phyloP scores from a whole-genome alignment of 2,329 filamentous ascomycete species.

The Fusarium avenaceum region DNA sequence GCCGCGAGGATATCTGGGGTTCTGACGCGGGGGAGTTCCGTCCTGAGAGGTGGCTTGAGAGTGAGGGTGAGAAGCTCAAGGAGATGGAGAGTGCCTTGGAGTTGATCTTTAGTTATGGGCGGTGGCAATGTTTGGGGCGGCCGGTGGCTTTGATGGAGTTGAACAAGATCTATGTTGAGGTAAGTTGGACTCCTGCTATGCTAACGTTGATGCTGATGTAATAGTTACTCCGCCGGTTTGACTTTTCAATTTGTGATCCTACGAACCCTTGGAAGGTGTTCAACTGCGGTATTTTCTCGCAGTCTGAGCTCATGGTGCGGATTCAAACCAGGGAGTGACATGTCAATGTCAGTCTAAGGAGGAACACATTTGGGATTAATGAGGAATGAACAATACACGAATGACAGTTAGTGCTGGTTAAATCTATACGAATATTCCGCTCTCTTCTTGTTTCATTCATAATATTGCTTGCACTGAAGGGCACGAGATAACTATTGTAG shows the following conservation, averaged over 20 bases:
- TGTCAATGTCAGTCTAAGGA: not conserved
- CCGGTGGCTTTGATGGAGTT: constrained; percentile 57
- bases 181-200: constrained; percentile 10
- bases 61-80: constrained; percentile 47
- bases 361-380: not conserved
- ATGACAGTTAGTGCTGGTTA: not conserved
- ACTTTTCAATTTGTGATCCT: constrained; percentile 51
- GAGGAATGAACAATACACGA: not conserved
- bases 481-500: not conserved
- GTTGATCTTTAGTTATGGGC: constrained; percentile 57
- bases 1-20: constrained; percentile 54
- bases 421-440: too few relatives aligned
- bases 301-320: constrained; percentile 51
- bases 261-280: constrained; percentile 51
- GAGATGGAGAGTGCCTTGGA: constrained; percentile 56
- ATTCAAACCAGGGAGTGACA: constrained; percentile 2
- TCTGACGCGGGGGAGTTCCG: constrained; percentile 53
- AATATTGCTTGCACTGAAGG: not conserved
- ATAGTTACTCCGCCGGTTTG: constrained; percentile 52
- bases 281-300: constrained; percentile 51
- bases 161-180: constrained; percentile 59
- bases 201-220: not conserved
- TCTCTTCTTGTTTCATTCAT: too few relatives aligned
- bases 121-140: constrained; percentile 57
- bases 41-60: constrained; percentile 57